These are phyloP conservation scores for Sporothrix euskadiensis DNA, from an alignment of 2,329 filamentous ascomycete genomes.

Conservation along the genomic window DNA sequence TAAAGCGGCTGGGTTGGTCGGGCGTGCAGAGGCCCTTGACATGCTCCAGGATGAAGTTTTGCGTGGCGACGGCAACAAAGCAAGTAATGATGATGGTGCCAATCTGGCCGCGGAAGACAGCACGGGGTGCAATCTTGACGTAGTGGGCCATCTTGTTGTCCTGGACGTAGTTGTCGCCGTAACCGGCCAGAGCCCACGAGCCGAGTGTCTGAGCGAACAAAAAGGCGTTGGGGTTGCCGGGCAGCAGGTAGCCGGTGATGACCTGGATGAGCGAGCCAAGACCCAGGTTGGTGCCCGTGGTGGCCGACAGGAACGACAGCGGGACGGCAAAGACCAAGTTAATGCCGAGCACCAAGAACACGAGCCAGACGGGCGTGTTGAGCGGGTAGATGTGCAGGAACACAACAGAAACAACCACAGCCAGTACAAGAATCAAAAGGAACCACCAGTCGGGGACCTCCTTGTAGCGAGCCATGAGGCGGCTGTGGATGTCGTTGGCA, in stretches of 20 bases:
- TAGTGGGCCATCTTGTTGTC: constrained; percentile 48
- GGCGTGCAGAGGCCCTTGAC: constrained; percentile 39
- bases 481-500: constrained; percentile 47
- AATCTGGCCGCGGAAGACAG: constrained; percentile 47
- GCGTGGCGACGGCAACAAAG: constrained; percentile 45
- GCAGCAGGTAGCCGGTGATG: constrained; percentile 43
- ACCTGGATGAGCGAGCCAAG: constrained; percentile 48
- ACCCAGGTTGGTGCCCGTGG: constrained; percentile 47
- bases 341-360: constrained; percentile 41
- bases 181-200: constrained; percentile 47
- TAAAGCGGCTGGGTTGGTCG: constrained; percentile 38
- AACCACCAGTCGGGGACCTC: constrained; percentile 56
- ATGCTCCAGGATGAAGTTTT: constrained; percentile 46
- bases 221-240: constrained; percentile 41
- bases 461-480: constrained; percentile 47
- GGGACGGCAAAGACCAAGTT: constrained; percentile 48
- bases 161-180: constrained; percentile 45
- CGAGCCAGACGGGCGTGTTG: constrained; percentile 39
- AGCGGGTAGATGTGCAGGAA: constrained; percentile 41
- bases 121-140: constrained; percentile 45
- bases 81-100: constrained; percentile 47
- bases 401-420: constrained; percentile 38
- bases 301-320: constrained; percentile 47
- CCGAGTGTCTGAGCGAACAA: constrained; percentile 45
- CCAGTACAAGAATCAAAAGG: constrained; percentile 42